Evolutionary conservation across 345 rosid genomes (phyloP), one percentile per base, ranked within the genome.

Genomic region (Streptanthus diversifolius): DNA sequence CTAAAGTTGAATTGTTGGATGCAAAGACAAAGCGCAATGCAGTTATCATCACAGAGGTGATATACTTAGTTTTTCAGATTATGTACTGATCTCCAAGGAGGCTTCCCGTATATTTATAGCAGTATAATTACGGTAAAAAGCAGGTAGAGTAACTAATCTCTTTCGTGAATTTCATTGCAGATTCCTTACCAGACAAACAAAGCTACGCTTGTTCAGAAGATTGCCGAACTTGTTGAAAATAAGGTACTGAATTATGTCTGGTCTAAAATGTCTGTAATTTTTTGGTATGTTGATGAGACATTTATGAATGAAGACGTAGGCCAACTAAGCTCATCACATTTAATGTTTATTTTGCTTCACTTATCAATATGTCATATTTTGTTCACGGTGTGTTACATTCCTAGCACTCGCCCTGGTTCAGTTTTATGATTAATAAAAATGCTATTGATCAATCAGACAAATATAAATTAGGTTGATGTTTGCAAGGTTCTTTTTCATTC

Each of bases 151-250:
- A 64, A 76, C 47, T 76, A 63, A 76, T 13, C 15, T 67, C 36
- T 60, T 7, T 54, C 44, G 5, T 74, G 33, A 30, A 51, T 44
- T 37, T 53, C 61, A 15, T 48, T 84, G 83, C 88, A 93, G 98
- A 76, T 93, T 72, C 98, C 98, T 68, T 93, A 91, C 75, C 97
- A 89, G 72, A 88, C 92, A 39, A 93, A 89, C 85, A 91, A 93
- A 82, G 84, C 98, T 63, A 86, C 83, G 10, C 95, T 93, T 19
- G 92, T 93, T 80, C 85, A 91, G 84, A 93, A 91, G 88, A 91
- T 93, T 80, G 98, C 98, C 41, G 98, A 93, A 65, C 97, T 91
- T 71, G 98, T 93, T 37, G 98, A 91, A 79, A 82, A 59, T 65
- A 91, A 91, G 97, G 97, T 93, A 85, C 63, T 64, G 25, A 45